Evolutionary conservation across 2,329 filamentous ascomycete genomes (phyloP).

Genomic region (Penicillium sp.): DNA sequence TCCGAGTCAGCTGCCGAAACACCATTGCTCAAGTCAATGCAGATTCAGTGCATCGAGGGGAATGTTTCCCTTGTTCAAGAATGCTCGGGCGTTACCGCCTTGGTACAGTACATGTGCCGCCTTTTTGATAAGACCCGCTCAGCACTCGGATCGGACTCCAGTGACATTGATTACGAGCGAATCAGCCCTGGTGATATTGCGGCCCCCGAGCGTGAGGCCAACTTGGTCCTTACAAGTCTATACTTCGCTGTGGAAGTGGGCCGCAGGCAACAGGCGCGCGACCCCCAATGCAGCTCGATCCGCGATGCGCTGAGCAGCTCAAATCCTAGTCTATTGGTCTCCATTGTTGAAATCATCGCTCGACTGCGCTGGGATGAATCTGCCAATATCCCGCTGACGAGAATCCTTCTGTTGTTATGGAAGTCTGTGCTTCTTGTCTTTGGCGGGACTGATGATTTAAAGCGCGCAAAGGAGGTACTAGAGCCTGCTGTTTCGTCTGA

Average conservation of each 20-base stretch:
- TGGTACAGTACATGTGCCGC: slow-evolving; percentile 39
- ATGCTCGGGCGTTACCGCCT: slow-evolving; percentile 34
- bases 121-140: slow-evolving; percentile 40
- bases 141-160: slow-evolving; percentile 23
- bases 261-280: slow-evolving; percentile 35
- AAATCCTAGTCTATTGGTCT: slow-evolving; percentile 67
- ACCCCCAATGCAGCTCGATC: slow-evolving; percentile 24
- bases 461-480: slow-evolving; percentile 69
- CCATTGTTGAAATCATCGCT: slow-evolving; percentile 67
- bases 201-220: slow-evolving; percentile 41
- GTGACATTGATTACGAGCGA: slow-evolving; percentile 32
- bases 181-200: slow-evolving; percentile 34
- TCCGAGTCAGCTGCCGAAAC: slow-evolving; percentile 40
- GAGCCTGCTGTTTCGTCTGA: slow-evolving; percentile 52
- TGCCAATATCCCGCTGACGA: slow-evolving; percentile 55
- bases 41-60: slow-evolving; percentile 48
- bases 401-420: slow-evolving; percentile 83
- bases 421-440: slow-evolving; percentile 85
- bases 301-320: slow-evolving; percentile 50
- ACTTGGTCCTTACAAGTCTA: slow-evolving; percentile 43
- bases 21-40: slow-evolving; percentile 49
- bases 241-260: slow-evolving; percentile 45
- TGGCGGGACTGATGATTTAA: slow-evolving; percentile 72
- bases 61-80: slow-evolving; percentile 41
- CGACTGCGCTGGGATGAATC: slow-evolving; percentile 68